Conservation (phyloP, 371 early-diverging fungal species). For the Phascolomyces articulosus region DNA sequence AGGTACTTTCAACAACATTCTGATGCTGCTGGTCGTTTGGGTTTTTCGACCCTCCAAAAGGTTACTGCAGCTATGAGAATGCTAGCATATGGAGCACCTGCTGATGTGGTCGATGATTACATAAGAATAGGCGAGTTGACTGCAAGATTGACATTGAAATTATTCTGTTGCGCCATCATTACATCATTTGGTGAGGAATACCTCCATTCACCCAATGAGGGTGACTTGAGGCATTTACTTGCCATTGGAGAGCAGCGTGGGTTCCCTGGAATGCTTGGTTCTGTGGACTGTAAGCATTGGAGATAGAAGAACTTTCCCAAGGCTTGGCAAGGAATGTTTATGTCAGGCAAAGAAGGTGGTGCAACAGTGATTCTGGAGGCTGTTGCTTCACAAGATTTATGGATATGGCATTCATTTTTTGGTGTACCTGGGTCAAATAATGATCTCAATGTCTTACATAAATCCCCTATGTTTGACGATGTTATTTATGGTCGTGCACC, state of each 20-base stretch:
- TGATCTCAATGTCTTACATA: slow-evolving; percentile 2
- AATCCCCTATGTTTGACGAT: no score
- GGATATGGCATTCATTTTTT: slow-evolving; percentile 4
- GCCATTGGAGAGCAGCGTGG: background rate
- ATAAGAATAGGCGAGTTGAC: background rate
- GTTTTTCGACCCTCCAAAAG: no score
- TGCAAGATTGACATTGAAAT: background rate
- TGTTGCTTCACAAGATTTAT: slow-evolving; percentile 1
- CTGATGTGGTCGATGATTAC: slow-evolving; percentile 1
- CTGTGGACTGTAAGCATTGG: slow-evolving; percentile 7
- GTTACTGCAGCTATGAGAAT: background rate
- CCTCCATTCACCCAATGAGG: slow-evolving; percentile 1
- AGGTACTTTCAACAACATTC: no score
- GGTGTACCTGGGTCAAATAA: slow-evolving; percentile 1
- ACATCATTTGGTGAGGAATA: background rate
- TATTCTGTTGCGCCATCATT: background rate
- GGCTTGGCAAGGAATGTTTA: no score
- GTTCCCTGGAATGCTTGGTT: background rate
- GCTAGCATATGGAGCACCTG: slow-evolving; percentile 3
- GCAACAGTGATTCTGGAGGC: slow-evolving; percentile 1
- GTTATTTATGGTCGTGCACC: no score
- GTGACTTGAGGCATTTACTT: background rate
- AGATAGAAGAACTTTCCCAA: slow-evolving; percentile 1
- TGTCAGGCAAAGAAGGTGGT: background rate
- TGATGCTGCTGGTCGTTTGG: no score